These are phyloP conservation scores for Cryphonectria nitschkei DNA, from an alignment of 2,329 filamentous ascomycete species.

Conservation along the genomic window DNA sequence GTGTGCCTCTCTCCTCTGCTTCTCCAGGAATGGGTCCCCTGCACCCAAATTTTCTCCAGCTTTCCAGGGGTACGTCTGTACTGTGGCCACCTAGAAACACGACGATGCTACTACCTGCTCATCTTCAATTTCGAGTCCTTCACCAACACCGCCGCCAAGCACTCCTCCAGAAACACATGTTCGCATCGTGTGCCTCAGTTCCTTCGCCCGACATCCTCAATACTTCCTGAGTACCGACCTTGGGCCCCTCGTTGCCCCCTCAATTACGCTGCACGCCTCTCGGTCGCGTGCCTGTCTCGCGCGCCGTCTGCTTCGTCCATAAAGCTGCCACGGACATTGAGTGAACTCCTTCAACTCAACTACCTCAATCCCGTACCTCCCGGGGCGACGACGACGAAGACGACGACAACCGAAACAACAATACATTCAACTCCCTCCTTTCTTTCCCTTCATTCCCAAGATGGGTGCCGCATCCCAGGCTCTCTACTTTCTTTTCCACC, in stretches of 20 bases:
- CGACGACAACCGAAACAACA: not conserved
- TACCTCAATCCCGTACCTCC: not conserved
- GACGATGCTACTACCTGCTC: not conserved
- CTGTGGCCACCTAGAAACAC: not conserved
- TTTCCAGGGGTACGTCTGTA: not conserved
- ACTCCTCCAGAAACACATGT: not conserved
- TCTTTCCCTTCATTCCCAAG: constrained; percentile 33
- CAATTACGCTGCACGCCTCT: not conserved
- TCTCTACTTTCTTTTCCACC: constrained; percentile 76
- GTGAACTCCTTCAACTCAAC: not conserved
- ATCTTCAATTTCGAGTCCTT: not conserved
- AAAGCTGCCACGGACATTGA: not conserved
- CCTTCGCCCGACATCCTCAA: not conserved
- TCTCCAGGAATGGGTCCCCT: not conserved
- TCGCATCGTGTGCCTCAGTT: not conserved
- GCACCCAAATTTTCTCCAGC: constrained; percentile 12
- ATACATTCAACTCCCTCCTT: constrained; percentile 25
- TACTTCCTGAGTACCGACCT: not conserved
- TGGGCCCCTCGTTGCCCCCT: not conserved
- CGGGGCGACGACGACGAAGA: not conserved
- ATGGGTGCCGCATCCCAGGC: constrained; percentile 60
- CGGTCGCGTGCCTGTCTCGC: constrained; percentile 2
- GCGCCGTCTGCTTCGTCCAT: not conserved
- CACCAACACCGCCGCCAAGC: not conserved
- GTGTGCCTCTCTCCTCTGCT: not conserved